Evolutionary conservation across 306 rosid genomes (phyloP).

Genomic region (Sechiopsis laciniata): DNA sequence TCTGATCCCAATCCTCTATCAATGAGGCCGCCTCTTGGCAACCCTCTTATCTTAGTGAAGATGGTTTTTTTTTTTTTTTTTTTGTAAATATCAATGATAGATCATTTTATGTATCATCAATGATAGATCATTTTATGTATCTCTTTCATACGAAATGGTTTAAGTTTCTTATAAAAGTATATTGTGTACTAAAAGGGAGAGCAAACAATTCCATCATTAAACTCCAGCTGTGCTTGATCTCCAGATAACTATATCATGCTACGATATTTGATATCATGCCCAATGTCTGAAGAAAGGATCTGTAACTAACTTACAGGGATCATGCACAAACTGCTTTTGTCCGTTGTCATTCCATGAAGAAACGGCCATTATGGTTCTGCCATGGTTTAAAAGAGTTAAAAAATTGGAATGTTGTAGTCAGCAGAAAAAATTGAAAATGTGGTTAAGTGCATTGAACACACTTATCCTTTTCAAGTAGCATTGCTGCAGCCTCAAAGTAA

Average conservation of each 20-base stretch:
- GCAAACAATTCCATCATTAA: neutral
- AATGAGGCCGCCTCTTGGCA: too few species aligned
- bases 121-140: too few species aligned
- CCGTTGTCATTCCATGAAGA: constrained; percentile 99
- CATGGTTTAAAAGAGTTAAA: constrained; percentile 26
- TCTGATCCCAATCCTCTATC: too few species aligned
- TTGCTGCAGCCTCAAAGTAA: constrained; percentile 80
- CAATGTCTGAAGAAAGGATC: neutral
- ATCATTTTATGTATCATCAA: too few species aligned
- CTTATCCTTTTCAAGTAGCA: constrained; percentile 89
- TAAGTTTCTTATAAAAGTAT: neutral
- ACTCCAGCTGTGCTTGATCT: neutral
- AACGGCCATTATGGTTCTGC: constrained; percentile 90
- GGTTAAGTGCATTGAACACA: constrained; percentile 34
- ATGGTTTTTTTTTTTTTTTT: too few species aligned
- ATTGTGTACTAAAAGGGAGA: neutral
- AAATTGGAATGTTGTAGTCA: neutral
- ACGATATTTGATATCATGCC: neutral
- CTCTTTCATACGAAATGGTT: too few species aligned
- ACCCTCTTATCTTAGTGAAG: too few species aligned
- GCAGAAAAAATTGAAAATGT: constrained; percentile 11
- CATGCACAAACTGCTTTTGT: constrained; percentile 91
- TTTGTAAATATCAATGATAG: too few species aligned
- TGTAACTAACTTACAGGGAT: constrained; percentile 58
- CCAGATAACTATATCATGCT: neutral